Percentiles rank a stretch among this genome's conserved stretches.
phyloP scores from a whole-genome alignment of 257 asterid species.

The Coffea eugenioides region DNA sequence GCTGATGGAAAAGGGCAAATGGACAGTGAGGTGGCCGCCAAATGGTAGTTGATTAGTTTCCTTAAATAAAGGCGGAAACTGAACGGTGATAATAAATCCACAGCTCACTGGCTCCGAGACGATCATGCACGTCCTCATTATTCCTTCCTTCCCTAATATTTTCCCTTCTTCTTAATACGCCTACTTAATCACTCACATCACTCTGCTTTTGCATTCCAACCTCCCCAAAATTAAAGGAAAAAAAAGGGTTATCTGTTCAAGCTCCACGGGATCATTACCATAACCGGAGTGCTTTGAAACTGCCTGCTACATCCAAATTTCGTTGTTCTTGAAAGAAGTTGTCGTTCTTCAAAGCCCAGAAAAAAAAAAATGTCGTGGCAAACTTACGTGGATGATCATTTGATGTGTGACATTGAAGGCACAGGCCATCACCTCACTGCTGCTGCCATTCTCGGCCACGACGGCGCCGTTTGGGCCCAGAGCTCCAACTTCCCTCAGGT shows the following conservation, averaged over 20 bases:
- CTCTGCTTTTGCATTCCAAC: background rate
- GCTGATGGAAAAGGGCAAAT: too few species aligned
- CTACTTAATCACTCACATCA: background rate
- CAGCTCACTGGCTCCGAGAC: slow-evolving; percentile 12
- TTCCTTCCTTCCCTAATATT: background rate
- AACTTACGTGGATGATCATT: slow-evolving; percentile 54
- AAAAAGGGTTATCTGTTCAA: background rate
- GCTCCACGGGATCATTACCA: background rate
- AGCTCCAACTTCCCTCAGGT: slow-evolving; percentile 57
- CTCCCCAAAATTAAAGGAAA: background rate
- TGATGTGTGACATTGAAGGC: slow-evolving; percentile 59
- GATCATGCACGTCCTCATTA: slow-evolving; percentile 26
- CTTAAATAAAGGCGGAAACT: slow-evolving; percentile 26
- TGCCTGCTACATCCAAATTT: too few species aligned
- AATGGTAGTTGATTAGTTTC: background rate
- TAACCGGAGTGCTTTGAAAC: background rate
- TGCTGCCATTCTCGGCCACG: slow-evolving; percentile 55
- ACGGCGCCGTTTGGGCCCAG: slow-evolving; percentile 55
- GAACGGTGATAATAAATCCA: slow-evolving; percentile 21
- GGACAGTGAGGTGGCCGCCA: background rate
- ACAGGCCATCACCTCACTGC: slow-evolving; percentile 51
- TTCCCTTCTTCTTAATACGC: background rate
- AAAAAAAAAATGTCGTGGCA: slow-evolving; percentile 48
- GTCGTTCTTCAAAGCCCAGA: background rate
- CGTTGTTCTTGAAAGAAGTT: too few species aligned